Evolutionary conservation across 75 land plant genomes (phyloP), one percentile per base, ranked within the genome.

Genomic region (Larix kaempferi): DNA sequence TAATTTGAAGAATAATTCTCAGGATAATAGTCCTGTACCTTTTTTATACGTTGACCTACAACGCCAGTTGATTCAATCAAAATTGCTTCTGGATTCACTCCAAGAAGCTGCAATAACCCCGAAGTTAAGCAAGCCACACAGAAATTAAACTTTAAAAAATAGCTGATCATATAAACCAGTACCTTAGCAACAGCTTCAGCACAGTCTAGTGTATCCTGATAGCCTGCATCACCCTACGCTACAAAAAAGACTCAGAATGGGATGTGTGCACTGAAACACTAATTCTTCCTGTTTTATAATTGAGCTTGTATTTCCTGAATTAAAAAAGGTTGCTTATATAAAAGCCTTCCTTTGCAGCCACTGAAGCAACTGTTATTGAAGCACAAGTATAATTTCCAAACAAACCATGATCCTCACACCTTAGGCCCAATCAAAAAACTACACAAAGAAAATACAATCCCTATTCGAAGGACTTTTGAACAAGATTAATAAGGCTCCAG

Each of bases 1-100:
- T 17, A 59, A 64, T 59, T 60, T 25, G 44, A 49, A 11, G 12
- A 49, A 13, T 35, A 29, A 16, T 27, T 56, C 26, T 58, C 23
- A 59, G 56, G 39, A 33, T 82, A 19, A 72, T 56, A 82, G 54
- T 4, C 41, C 39, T 74, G 19, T 82, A 92, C 99, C 98, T 96
- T 96, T 85, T 94, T 96, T 77, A 96, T 94, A 66, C 98, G 88
- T 35, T 94, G 90, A 73, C 99, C 99, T 89, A 96, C 92, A 26
- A 96, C 99, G 16, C 99, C 99, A 76, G 99, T 96, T 56, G 99
- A 96, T 82, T 92, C 90, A 57, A 96, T 82, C 74, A 96, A 82
- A 14, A 96, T 84, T 44, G 84, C 79, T 71, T 85, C 93, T 22
- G 88, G 82, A 4, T 71, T 81, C 29, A 91, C 73, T 59, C 89